Evolutionary conservation across 2,329 filamentous ascomycete species (phyloP).

Genomic region (Cryoendolithus antarcticus): DNA sequence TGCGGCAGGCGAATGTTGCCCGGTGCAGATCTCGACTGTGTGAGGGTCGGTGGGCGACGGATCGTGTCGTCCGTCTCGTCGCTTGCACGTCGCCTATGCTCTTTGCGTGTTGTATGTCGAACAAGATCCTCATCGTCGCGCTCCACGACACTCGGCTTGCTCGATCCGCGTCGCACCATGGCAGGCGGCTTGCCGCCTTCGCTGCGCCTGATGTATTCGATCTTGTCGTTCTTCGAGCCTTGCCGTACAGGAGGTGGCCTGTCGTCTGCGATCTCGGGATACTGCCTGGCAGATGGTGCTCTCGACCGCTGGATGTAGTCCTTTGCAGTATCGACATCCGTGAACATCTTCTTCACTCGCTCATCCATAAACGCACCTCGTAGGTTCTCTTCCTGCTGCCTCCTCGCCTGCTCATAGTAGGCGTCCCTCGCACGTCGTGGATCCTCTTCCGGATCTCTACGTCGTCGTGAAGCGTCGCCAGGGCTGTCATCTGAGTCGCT

Average conservation of each 20-base stretch:
- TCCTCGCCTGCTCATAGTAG: constrained; percentile 13
- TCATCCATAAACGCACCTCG: constrained; percentile 14
- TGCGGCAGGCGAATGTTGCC: constrained; percentile 16
- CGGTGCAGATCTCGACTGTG: constrained; percentile 24
- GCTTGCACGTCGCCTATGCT: constrained; percentile 11
- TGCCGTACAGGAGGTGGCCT: constrained; percentile 9
- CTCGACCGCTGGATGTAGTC: constrained; percentile 17
- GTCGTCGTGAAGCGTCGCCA: constrained; percentile 9
- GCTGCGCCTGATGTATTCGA: constrained; percentile 15
- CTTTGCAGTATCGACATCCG: constrained; percentile 12
- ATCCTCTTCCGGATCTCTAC: constrained; percentile 12
- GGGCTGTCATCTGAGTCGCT: constrained; percentile 21
- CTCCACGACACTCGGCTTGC: constrained; percentile 9
- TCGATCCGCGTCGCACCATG: constrained; percentile 15
- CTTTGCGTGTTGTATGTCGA: constrained; percentile 10
- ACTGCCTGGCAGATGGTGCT: constrained; percentile 7
- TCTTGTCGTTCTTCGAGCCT: constrained; percentile 15
- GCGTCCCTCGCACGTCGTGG: constrained; percentile 11
- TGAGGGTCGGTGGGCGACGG: constrained; percentile 23
- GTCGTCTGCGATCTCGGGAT: constrained; percentile 6
- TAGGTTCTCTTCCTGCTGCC: constrained; percentile 13
- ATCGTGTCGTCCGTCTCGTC: constrained; percentile 8
- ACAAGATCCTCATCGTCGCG: constrained; percentile 12
- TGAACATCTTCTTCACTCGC: constrained; percentile 16
- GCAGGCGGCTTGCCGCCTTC: constrained; percentile 12